Base-by-base conservation (phyloP, 2,329 filamentous ascomycete species). In the Sclerotinia minor region DNA sequence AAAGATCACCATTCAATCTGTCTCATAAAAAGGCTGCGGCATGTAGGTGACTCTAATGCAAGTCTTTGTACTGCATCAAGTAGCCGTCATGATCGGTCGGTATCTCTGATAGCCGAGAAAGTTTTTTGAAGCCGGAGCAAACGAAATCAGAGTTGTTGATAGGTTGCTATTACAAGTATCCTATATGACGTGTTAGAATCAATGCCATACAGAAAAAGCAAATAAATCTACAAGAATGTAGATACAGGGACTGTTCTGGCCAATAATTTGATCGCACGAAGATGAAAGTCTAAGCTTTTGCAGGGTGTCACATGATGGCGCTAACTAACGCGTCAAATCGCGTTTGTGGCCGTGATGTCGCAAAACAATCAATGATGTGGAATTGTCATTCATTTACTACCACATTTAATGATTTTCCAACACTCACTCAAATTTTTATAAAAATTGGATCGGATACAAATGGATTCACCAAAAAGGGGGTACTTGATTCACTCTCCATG, bases 401-500 rank as follows among this genome's bases (percentile, higher is more conserved):
- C 50, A 19, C n/a, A 11, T 7, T 9, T 41, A 38, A 24, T 5
- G n/a, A 32, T 47, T 15, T 55, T 41, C 15, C 7, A 17, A 35
- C 32, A n/a, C 17, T 50, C 44, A 13, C n/a, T 41, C 44, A 29
- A 50, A 15, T 21, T 17, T 50, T 21, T 24, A 38, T 21, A 63
- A 8, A 32, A 35, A 17, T n/a, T 11, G 32, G 24, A 26, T 63
- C 32, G 9, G 26, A 73, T 68, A 69, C 71, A 68, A 72, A 75
- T 76, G 72, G 73, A 71, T 63, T 54, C 52, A 47, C 59, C 41
- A 64, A 53, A 70, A 67, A 58, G 69, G 69, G 54, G 64, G 65
- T 67, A 68, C 67, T 57, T 60, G 68, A 71, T 35, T 65, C 68
- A 67, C 66, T 69, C 74, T 74, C 72, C 71, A 78, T 78, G 76